Conservation (phyloP, 2,329 filamentous ascomycete genomes). For the Colletotrichum camelliae region DNA sequence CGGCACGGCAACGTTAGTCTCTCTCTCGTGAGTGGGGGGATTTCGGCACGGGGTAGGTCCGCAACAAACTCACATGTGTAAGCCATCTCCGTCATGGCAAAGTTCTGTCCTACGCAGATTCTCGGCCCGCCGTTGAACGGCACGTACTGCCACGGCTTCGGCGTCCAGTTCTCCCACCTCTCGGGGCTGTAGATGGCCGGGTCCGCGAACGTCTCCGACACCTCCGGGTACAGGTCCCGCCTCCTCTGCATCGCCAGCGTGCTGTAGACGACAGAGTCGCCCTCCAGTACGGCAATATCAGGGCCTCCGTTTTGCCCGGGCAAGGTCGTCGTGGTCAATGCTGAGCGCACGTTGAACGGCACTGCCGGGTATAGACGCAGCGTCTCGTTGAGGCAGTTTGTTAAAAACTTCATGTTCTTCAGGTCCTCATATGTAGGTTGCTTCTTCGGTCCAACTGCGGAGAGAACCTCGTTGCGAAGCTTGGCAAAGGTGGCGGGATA, state of each 20-base stretch:
- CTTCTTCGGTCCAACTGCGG: slow-evolving; percentile 51
- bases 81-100: slow-evolving; percentile 64
- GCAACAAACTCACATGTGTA: slow-evolving; percentile 42
- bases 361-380: slow-evolving; percentile 80
- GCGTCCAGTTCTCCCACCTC: slow-evolving; percentile 56
- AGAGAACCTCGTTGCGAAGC: slow-evolving; percentile 45
- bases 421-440: slow-evolving; percentile 30
- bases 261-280: slow-evolving; percentile 54
- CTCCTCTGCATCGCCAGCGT: slow-evolving; percentile 57
- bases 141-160: slow-evolving; percentile 58
- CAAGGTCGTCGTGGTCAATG: slow-evolving; percentile 75
- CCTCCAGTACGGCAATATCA: slow-evolving; percentile 49
- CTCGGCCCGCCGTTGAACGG: slow-evolving; percentile 35
- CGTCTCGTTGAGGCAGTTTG: slow-evolving; percentile 76
- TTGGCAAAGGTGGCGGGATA: slow-evolving; percentile 45
- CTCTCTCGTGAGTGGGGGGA: not conserved
- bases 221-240: slow-evolving; percentile 51
- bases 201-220: slow-evolving; percentile 39
- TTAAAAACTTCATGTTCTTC: slow-evolving; percentile 76
- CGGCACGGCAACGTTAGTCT: not conserved
- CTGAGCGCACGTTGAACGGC: slow-evolving; percentile 78
- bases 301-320: slow-evolving; percentile 47
- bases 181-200: slow-evolving; percentile 52
- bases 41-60: not conserved
- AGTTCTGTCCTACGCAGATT: slow-evolving; percentile 62